Percentiles rank a stretch among this genome's conserved stretches.
Conservation (phyloP, 768 basidiomycete species). For the Hypholoma sublateritium region DNA sequence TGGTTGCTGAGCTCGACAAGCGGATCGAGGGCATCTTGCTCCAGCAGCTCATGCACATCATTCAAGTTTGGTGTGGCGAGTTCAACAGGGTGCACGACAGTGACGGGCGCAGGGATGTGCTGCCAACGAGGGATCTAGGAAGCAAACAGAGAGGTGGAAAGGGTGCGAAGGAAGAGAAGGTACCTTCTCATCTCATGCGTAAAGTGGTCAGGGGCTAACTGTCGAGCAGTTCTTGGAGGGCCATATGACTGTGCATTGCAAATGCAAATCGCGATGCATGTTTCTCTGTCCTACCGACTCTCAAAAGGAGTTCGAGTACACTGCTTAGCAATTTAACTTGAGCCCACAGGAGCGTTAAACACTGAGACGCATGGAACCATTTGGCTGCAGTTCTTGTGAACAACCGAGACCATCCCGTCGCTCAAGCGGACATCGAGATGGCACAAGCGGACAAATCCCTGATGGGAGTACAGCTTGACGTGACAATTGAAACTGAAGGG, state of each 20-base stretch:
- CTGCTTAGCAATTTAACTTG: too few relatives aligned
- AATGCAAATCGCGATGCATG: too few relatives aligned
- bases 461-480: too few relatives aligned
- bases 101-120: constrained; percentile 54
- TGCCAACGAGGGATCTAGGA: constrained; percentile 51
- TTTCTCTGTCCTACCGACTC: too few relatives aligned
- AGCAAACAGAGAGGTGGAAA: constrained; percentile 73
- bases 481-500: too few relatives aligned
- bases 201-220: constrained; percentile 2
- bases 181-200: constrained; percentile 21
- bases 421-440: too few relatives aligned
- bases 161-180: constrained; percentile 81
- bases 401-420: too few relatives aligned
- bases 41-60: constrained; percentile 72
- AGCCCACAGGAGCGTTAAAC: too few relatives aligned
- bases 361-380: too few relatives aligned
- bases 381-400: too few relatives aligned
- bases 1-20: constrained; percentile 85
- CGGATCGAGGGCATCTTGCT: constrained; percentile 82
- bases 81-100: constrained; percentile 76
- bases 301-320: too few relatives aligned
- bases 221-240: constrained; percentile 62
- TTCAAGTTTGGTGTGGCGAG: constrained; percentile 85
- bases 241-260: constrained; percentile 69
- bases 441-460: too few relatives aligned